phyloP scores from a whole-genome alignment of 1,284 basidiomycete genomes.

The Golubevia pallescens region DNA sequence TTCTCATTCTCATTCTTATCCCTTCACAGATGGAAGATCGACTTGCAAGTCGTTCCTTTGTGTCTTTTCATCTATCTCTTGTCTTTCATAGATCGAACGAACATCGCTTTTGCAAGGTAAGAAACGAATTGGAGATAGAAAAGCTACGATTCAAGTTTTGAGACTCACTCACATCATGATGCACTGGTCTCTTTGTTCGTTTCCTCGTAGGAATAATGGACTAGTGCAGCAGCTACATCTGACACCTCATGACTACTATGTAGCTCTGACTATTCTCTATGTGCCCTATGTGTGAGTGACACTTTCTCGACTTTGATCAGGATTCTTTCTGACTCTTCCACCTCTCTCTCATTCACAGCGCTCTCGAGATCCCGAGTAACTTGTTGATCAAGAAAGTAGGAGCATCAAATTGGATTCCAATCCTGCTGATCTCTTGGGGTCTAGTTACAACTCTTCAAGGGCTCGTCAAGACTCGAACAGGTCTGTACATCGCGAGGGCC shows the following conservation, averaged over 20 bases:
- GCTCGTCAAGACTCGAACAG: constrained; percentile 31
- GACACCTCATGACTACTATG: constrained; percentile 27
- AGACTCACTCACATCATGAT: no score
- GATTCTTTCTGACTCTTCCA: neutral
- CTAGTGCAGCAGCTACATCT: constrained; percentile 22
- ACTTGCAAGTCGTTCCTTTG: constrained; percentile 42
- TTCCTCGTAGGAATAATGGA: constrained; percentile 28
- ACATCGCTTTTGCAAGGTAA: constrained; percentile 24
- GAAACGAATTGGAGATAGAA: no score
- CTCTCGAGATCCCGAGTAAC: constrained; percentile 10
- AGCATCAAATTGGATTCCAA: constrained; percentile 38
- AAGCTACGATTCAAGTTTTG: no score
- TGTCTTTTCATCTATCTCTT: constrained; percentile 37
- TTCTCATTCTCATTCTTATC: no score
- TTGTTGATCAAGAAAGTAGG: constrained; percentile 23
- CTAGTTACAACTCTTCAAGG: constrained; percentile 45
- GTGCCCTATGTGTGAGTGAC: no score
- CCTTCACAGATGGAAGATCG: constrained; percentile 26
- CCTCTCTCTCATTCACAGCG: neutral
- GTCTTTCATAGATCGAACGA: constrained; percentile 38
- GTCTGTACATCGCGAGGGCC: constrained; percentile 45
- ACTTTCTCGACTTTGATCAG: no score
- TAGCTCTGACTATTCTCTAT: constrained; percentile 17
- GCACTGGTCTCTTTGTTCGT: no score
- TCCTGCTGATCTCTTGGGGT: constrained; percentile 41